A percentile compares a stretch with the other conserved stretches of the same genome.
These are phyloP conservation scores for Crithidia mellificae DNA, from an alignment of 208 protist genomes.

Conservation along the genomic window DNA sequence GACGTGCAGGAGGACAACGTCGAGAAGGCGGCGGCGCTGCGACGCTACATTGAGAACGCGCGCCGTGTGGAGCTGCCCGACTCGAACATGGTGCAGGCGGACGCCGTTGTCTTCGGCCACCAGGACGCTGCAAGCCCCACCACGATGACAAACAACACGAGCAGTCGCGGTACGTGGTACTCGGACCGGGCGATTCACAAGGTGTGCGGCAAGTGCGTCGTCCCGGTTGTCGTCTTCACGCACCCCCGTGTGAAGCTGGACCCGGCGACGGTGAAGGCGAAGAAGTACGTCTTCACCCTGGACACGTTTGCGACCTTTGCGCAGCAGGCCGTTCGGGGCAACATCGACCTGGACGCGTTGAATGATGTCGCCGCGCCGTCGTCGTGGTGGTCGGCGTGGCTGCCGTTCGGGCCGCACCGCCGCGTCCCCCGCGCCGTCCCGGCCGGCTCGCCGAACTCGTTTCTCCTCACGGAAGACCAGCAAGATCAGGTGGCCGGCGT, in stretches of 20 bases:
- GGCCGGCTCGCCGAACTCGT: constrained; percentile 3
- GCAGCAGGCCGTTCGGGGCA: constrained; percentile 34
- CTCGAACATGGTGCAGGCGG: constrained; percentile 19
- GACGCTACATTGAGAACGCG: constrained; percentile 84
- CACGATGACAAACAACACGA: no score
- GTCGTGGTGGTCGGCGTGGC: constrained; percentile 16
- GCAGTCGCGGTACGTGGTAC: constrained; percentile 72
- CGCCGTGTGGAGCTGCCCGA: constrained; percentile 72
- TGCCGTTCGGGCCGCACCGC: background rate
- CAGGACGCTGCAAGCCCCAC: background rate
- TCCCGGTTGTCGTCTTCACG: constrained; percentile 90
- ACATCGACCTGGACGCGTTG: constrained; percentile 39
- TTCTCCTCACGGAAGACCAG: constrained; percentile 33
- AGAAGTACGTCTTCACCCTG: constrained; percentile 78
- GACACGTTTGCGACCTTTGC: constrained; percentile 63
- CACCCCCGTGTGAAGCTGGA: constrained; percentile 69
- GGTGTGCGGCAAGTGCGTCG: constrained; percentile 62
- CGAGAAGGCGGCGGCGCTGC: constrained; percentile 79
- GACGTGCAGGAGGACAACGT: constrained; percentile 84
- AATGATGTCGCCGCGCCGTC: constrained; percentile 23
- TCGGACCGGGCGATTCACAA: constrained; percentile 72
- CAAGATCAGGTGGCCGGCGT: constrained; percentile 45
- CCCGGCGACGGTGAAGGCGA: constrained; percentile 62
- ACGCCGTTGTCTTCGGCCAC: constrained; percentile 7
- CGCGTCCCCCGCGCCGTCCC: background rate